Percentiles rank a stretch among this genome's conserved stretches.
These are phyloP conservation scores for Lactarius vividus DNA, from an alignment of 768 basidiomycete species.

Conservation along the genomic window DNA sequence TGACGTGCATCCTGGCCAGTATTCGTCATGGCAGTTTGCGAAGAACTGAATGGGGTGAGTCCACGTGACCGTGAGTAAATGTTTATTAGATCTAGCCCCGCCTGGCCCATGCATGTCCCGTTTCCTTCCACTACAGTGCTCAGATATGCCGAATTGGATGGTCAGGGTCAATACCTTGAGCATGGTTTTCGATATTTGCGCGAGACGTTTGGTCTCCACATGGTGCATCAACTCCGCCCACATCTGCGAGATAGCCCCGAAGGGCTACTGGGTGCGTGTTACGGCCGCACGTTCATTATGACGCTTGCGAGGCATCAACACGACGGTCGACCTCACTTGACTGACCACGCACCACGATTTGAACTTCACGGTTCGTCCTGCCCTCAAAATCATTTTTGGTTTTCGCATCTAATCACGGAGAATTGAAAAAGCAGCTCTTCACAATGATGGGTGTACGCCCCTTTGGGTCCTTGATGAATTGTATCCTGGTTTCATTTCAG, in stretches of 20 bases:
- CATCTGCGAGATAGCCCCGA: slow-evolving; percentile 75
- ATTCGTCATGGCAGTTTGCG: neutral
- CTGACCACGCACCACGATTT: slow-evolving; percentile 36
- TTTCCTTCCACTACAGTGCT: slow-evolving; percentile 61
- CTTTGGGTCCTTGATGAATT: too few relatives aligned
- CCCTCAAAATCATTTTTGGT: too few relatives aligned
- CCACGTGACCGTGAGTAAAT: neutral
- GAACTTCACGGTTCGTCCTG: too few relatives aligned
- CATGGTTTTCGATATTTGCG: slow-evolving; percentile 44
- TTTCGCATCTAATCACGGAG: too few relatives aligned
- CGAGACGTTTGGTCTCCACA: slow-evolving; percentile 40
- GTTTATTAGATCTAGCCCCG: neutral
- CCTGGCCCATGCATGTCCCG: slow-evolving; percentile 52
- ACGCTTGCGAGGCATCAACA: slow-evolving; percentile 37
- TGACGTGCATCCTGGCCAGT: neutral
- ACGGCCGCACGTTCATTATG: slow-evolving; percentile 45
- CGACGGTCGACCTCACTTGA: neutral
- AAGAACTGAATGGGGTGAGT: neutral
- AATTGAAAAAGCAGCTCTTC: too few relatives aligned
- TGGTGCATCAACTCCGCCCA: slow-evolving; percentile 62
- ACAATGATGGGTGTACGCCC: too few relatives aligned
- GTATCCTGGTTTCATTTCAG: too few relatives aligned
- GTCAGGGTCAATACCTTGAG: slow-evolving; percentile 65
- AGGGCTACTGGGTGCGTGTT: slow-evolving; percentile 55
- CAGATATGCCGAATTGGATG: slow-evolving; percentile 49